Conservation (phyloP, 2,329 filamentous ascomycete species). For the Neonectria neomacrospora region DNA sequence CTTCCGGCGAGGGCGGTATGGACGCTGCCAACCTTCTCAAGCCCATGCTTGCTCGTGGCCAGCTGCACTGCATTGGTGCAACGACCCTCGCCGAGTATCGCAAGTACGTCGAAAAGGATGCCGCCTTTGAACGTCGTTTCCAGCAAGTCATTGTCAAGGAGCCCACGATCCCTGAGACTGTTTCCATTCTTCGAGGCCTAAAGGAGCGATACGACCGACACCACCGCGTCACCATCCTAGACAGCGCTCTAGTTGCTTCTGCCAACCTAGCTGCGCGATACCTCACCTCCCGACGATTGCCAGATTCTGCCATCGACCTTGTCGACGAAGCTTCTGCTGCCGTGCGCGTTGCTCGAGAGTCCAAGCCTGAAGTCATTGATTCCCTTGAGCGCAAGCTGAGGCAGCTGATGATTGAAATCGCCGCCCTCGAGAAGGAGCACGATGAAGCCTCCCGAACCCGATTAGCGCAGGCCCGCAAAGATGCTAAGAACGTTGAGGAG, state of each 20-base stretch:
- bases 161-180: constrained; percentile 85
- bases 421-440: constrained; percentile 91
- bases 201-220: constrained; percentile 99
- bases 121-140: constrained; percentile 97
- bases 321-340: constrained; percentile 97
- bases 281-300: constrained; percentile 87
- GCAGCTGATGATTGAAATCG: constrained; percentile 97
- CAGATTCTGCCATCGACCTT: constrained; percentile 95
- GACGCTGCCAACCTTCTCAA: constrained; percentile 97
- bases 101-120: constrained; percentile 99
- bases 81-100: constrained; percentile 95
- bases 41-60: constrained; percentile 96
- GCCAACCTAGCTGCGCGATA: constrained; percentile 95
- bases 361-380: constrained; percentile 94
- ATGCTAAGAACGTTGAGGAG: constrained; percentile 94
- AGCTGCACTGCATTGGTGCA: constrained; percentile 97
- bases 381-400: constrained; percentile 90
- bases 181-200: constrained; percentile 97
- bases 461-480: constrained; percentile 83
- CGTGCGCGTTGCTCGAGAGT: constrained; percentile 95
- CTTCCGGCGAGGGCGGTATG: constrained; percentile 96
- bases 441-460: constrained; percentile 91
- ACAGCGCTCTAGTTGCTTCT: constrained; percentile 90
- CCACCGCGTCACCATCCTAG: constrained; percentile 95
- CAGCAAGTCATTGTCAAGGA: constrained; percentile 98